Percentiles rank a stretch among this genome's conserved stretches.
These are phyloP conservation scores for Solioccasus polychromus DNA, from an alignment of 768 basidiomycete species.

Conservation along the genomic window DNA sequence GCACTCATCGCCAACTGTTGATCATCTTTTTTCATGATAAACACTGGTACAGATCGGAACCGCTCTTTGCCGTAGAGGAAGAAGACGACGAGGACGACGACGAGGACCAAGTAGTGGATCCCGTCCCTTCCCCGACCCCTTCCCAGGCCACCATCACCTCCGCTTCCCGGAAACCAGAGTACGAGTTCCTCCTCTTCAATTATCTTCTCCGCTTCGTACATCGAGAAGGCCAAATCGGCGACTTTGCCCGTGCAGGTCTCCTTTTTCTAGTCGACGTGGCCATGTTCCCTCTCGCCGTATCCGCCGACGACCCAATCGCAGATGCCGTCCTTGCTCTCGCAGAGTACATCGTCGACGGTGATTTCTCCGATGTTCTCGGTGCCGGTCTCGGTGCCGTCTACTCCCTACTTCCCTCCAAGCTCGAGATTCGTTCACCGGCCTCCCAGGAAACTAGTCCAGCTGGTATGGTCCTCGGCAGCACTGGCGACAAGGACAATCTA, in stretches of 20 bases:
- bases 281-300: slow-evolving; percentile 73
- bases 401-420: slow-evolving; percentile 84
- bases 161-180: slow-evolving; percentile 70
- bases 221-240: slow-evolving; percentile 89
- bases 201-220: slow-evolving; percentile 94
- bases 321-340: slow-evolving; percentile 87
- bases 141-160: slow-evolving; percentile 60
- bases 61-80: slow-evolving; percentile 73
- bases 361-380: slow-evolving; percentile 95
- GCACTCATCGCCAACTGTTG: slow-evolving; percentile 82
- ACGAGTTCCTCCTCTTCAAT: slow-evolving; percentile 94
- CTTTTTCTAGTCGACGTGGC: slow-evolving; percentile 96
- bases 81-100: slow-evolving; percentile 58
- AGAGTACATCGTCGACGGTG: slow-evolving; percentile 94
- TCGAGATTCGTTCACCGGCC: slow-evolving; percentile 58
- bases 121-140: slow-evolving; percentile 53
- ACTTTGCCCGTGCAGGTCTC: slow-evolving; percentile 88
- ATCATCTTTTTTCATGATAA: slow-evolving; percentile 98
- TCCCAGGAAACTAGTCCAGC: slow-evolving; percentile 37
- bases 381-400: slow-evolving; percentile 93
- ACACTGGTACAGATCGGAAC: slow-evolving; percentile 78
- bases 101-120: slow-evolving; percentile 10
- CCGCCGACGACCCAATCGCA: slow-evolving; percentile 60
- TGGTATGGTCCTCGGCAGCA: slow-evolving; percentile 74
- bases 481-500: slow-evolving; percentile 56